Evolutionary conservation across 169 alveolate species (phyloP), one percentile per base, ranked within the genome.

Genomic region (Toxoplasma gondii): DNA sequence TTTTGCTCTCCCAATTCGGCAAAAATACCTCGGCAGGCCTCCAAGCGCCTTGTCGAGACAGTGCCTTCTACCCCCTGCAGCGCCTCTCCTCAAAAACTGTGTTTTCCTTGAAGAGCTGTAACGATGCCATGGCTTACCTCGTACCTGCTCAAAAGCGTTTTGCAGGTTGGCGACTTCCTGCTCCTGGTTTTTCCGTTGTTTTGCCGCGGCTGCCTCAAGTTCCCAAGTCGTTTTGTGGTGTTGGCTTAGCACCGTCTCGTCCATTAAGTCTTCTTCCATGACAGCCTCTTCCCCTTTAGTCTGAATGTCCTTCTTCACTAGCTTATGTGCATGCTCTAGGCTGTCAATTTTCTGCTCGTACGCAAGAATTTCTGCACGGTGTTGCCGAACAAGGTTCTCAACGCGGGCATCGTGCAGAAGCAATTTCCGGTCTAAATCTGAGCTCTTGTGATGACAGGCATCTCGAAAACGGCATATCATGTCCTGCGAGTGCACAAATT

Each of bases 341-440:
- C 70, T 82, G n/a, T 82, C 90, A 44, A 82, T 82, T n/a, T 82
- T 82, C 90, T 82, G 90, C 90, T 82, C 90, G 90, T 82, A 82
- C 34, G 90, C 90, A 4, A 22, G 43, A 49, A 82, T 43, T n/a
- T 82, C 90, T 19, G 90, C 90, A 10, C 90, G 34, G 67, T 82
- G 90, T 49, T 49, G 90, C 67, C 90, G 54, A 0, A 43, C 41
- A 19, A 82, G 17, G 38, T n/a, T 41, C 67, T 82, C 90, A 22
- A 82, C 67, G 67, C 67, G 54, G 29, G 90, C 90, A 41, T 82
- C 90, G 70, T 82, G 90, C 4, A 82, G 90, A 22, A 82, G 90
- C 54, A 82, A 19, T 45, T 82, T 82, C 12, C 90, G 54, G 27
- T 82, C 70, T 19, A 82, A 44, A 19, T 27, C 49, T 4, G 34